These are phyloP conservation scores for Colletotrichum sojae DNA, from an alignment of 2,329 filamentous ascomycete species.

Conservation along the genomic window DNA sequence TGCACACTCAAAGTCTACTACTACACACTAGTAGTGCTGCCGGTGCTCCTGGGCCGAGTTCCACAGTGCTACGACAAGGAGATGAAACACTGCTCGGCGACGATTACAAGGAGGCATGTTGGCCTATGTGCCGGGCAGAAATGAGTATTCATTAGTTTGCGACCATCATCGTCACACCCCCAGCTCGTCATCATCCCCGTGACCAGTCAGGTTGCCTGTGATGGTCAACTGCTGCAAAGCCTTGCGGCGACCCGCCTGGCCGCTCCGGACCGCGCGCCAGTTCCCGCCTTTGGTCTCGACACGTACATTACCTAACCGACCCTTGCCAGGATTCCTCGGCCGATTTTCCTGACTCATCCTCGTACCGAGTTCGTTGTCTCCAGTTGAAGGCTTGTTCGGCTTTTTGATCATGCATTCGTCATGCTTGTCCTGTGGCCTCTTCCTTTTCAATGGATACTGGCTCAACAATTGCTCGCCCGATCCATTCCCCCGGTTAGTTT, in stretches of 20 bases:
- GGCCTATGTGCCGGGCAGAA: slow-evolving; percentile 3
- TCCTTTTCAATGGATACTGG: too few relatives aligned
- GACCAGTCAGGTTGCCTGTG: slow-evolving; percentile 9
- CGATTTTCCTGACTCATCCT: slow-evolving; percentile 17
- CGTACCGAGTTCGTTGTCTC: slow-evolving; percentile 24
- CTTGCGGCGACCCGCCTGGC: slow-evolving; percentile 19
- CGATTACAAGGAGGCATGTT: neutral
- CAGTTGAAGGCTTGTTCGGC: neutral
- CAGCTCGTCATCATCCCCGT: slow-evolving; percentile 31
- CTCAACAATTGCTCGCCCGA: too few relatives aligned
- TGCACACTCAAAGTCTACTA: too few relatives aligned
- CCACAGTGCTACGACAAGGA: slow-evolving; percentile 29
- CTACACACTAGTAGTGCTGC: too few relatives aligned
- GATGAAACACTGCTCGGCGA: slow-evolving; percentile 22
- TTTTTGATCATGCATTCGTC: neutral
- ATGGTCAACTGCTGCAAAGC: slow-evolving; percentile 12
- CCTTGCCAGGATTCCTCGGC: slow-evolving; percentile 6
- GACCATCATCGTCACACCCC: slow-evolving; percentile 26
- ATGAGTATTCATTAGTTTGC: slow-evolving; percentile 22
- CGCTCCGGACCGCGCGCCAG: slow-evolving; percentile 18
- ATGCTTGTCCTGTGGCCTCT: neutral
- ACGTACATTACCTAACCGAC: neutral
- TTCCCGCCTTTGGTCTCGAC: slow-evolving; percentile 1
- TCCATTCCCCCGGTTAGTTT: too few relatives aligned
- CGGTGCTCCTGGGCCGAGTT: neutral